Evolutionary conservation across 2,329 filamentous ascomycete species (phyloP).

Genomic region (Lachnellula hyalina): DNA sequence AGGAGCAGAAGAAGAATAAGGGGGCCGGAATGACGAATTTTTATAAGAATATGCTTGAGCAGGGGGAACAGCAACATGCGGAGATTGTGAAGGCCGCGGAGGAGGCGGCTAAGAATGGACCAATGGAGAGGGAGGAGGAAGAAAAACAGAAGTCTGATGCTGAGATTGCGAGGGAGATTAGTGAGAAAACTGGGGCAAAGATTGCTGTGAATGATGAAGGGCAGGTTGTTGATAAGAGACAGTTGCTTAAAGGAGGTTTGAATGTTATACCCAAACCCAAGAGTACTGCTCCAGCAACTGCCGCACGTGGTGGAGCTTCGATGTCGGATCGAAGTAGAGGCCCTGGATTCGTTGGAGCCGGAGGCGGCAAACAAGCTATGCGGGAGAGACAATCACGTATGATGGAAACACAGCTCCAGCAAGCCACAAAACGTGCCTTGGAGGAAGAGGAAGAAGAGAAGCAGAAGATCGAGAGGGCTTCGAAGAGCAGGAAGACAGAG

Average conservation of each 20-base stretch:
- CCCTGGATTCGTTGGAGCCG: constrained; percentile 38
- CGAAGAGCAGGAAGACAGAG: constrained; percentile 75
- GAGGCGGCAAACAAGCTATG: constrained; percentile 57
- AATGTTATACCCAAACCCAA: constrained; percentile 66
- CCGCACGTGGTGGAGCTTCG: constrained; percentile 15
- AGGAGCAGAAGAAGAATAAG: constrained; percentile 58
- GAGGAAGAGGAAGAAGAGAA: constrained; percentile 64
- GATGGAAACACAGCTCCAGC: constrained; percentile 72
- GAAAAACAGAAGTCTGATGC: constrained; percentile 50
- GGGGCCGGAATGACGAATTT: constrained; percentile 72
- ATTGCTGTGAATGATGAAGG: constrained; percentile 77
- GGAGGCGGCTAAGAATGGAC: constrained; percentile 42
- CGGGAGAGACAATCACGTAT: constrained; percentile 72
- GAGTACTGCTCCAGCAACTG: constrained; percentile 28
- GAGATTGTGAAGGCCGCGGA: constrained; percentile 65
- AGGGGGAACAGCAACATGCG: constrained; percentile 63
- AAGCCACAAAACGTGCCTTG: constrained; percentile 64
- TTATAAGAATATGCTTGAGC: constrained; percentile 68
- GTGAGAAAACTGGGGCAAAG: constrained; percentile 50
- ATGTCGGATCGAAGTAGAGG: constrained; percentile 24
- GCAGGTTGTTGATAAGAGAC: constrained; percentile 77
- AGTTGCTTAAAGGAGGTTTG: constrained; percentile 68
- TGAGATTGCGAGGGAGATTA: constrained; percentile 63
- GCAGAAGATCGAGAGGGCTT: constrained; percentile 55
- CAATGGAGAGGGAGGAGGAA: constrained; percentile 34